Conservation (phyloP, 495 filamentous ascomycete species). For the Hypoxylon subgilvum region DNA sequence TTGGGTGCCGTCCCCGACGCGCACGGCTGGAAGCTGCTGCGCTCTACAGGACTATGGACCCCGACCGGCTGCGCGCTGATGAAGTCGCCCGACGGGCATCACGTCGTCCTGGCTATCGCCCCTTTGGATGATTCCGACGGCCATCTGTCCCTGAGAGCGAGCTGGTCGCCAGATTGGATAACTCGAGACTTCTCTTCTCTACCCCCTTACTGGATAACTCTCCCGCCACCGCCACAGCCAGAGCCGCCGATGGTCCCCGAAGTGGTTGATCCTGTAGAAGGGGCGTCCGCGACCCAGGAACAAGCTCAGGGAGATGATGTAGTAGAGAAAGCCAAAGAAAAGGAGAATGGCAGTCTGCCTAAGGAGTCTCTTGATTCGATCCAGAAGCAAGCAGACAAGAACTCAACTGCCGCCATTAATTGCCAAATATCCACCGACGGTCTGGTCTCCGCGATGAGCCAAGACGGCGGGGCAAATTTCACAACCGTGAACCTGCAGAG, state of each 20-base stretch:
- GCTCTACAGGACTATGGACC: conserved; percentile 67
- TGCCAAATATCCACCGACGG: conserved; percentile 54
- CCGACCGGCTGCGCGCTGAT: conserved; percentile 65
- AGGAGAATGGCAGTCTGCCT: conserved; percentile 13
- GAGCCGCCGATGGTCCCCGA: conserved; percentile 12
- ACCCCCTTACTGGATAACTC: conserved; percentile 67
- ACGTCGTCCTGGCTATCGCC: conserved; percentile 61
- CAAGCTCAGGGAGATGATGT: neutral
- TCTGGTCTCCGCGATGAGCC: conserved; percentile 48
- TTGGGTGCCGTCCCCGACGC: conserved; percentile 65
- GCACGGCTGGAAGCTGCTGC: conserved; percentile 63
- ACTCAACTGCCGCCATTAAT: conserved; percentile 43
- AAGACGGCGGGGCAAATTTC: conserved; percentile 28
- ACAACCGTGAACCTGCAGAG: conserved; percentile 42
- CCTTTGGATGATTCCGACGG: conserved; percentile 68
- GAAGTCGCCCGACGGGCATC: conserved; percentile 57
- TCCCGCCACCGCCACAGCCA: conserved; percentile 45
- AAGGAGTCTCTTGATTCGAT: conserved; percentile 50
- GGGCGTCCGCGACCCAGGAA: neutral
- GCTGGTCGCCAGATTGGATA: conserved; percentile 65
- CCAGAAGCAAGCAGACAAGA: conserved; percentile 31
- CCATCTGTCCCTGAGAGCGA: conserved; percentile 61
- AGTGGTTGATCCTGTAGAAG: neutral
- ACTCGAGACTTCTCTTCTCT: conserved; percentile 57
- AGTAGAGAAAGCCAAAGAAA: conserved; percentile 14